Conservation (phyloP, 257 asterid genomes). For the Solanum appendiculatum region DNA sequence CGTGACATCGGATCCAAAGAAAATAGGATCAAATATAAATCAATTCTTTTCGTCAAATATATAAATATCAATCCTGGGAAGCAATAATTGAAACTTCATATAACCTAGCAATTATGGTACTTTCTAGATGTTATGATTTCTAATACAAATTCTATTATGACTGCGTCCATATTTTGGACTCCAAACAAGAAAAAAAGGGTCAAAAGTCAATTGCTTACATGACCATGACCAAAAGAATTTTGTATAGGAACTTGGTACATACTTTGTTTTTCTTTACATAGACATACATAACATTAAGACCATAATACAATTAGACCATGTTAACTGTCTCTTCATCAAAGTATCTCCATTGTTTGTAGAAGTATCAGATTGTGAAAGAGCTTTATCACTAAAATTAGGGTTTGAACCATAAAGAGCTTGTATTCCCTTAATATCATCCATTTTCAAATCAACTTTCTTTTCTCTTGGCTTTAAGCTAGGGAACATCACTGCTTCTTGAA, state of each 20-base stretch:
- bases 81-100: neutral
- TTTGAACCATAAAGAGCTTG: conserved; percentile 74
- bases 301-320: conserved; percentile 4
- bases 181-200: neutral
- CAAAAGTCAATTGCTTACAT: neutral
- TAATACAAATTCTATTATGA: neutral
- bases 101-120: neutral
- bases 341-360: conserved; percentile 17
- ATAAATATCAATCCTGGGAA: neutral
- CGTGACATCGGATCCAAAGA: neutral
- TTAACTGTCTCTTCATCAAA: neutral
- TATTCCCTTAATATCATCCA: conserved; percentile 64
- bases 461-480: conserved; percentile 66
- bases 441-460: conserved; percentile 42
- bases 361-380: conserved; percentile 43
- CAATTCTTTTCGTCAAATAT: neutral
- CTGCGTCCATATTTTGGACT: neutral
- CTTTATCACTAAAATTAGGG: conserved; percentile 49
- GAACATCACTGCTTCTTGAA: conserved; percentile 70
- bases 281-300: conserved; percentile 8
- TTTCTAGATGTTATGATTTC: neutral
- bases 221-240: neutral
- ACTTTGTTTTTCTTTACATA: neutral
- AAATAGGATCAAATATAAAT: neutral
- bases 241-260: neutral